phyloP scores from a whole-genome alignment of 305 asterid species.

The Plantago coronopus region DNA sequence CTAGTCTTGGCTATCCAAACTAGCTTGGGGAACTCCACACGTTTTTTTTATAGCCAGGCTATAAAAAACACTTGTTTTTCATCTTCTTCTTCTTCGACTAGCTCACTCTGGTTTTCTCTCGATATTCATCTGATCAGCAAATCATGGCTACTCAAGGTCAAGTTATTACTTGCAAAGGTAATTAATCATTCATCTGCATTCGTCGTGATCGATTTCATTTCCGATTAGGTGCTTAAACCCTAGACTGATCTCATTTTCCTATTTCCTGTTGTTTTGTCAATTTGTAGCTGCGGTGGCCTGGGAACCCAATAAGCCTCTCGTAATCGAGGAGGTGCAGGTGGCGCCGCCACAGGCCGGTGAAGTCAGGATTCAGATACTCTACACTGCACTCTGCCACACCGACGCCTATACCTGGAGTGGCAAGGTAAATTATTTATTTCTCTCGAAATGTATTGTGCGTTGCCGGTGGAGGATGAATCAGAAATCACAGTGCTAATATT shows the following conservation, averaged over 20 bases:
- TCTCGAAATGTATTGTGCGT: background rate
- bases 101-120: background rate
- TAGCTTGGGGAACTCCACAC: no score
- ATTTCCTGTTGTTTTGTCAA: background rate
- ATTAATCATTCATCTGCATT: background rate
- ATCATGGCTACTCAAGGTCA: slow-evolving; percentile 89
- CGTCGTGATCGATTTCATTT: background rate
- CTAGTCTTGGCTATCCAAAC: no score
- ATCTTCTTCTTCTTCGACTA: no score
- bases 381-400: slow-evolving; percentile 92
- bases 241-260: background rate
- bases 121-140: background rate
- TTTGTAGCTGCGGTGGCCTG: slow-evolving; percentile 96
- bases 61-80: no score
- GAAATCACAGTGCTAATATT: no score
- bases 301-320: slow-evolving; percentile 97
- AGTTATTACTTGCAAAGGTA: slow-evolving; percentile 98
- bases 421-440: slow-evolving; percentile 44
- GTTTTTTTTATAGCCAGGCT: no score
- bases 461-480: no score
- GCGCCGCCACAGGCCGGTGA: slow-evolving; percentile 98
- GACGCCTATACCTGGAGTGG: slow-evolving; percentile 99
- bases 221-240: slow-evolving; percentile 9
- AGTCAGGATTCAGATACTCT: slow-evolving; percentile 78
- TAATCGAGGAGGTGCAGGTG: slow-evolving; percentile 95